Evolutionary conservation across 106 monocot species (phyloP), one percentile per base, ranked within the genome.

Genomic region (Ottelia alismoides): DNA sequence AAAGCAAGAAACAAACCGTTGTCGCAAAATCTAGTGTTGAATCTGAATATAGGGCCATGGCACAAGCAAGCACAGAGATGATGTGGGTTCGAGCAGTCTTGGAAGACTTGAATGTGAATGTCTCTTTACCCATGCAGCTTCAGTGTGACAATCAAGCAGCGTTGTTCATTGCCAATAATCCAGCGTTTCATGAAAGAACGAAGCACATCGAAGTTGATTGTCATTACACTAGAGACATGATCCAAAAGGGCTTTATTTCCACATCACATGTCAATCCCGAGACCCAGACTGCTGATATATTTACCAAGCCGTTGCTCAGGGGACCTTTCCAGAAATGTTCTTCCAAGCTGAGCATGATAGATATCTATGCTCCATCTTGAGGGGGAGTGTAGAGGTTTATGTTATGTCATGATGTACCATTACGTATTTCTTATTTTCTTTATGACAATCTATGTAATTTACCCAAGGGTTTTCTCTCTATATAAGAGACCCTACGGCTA

Each of bases 161-260:
- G 16, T 7, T 43, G 6, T 43, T 7, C 16, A 43, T 43, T 43
- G 40, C 40, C 16, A 43, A 43, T 6, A 43, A 43, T 43, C 40
- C 40, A 43, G 16, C 16, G 10, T 43, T 43, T 16, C 40, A 43
- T 43, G 40, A 43, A 43, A 6, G 40, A 6, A 43, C 40, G 6
- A 43, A 43, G 40, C 40, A 43, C 40, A 43, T 43, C 6, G 40
- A 43, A 43, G 40, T 43, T 43, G 40, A 43, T 43, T 43, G 40
- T 43, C 40, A 43, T 43, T 43, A 7, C 16, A 7, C 16, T 43
- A 43, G 40, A 43, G 40, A 43, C 16, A 6, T 7, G 16, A 16
- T 43, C 40, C 6, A 43, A 16, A 43, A 43, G 6, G 40, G 40
- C 6, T 7, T 7, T 6, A 16, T 43, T 6, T 6, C 16, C 10